A percentile compares a stretch with the other conserved stretches of the same genome.
Conservation (phyloP, 495 filamentous ascomycete genomes). For the Letharia columbiana region DNA sequence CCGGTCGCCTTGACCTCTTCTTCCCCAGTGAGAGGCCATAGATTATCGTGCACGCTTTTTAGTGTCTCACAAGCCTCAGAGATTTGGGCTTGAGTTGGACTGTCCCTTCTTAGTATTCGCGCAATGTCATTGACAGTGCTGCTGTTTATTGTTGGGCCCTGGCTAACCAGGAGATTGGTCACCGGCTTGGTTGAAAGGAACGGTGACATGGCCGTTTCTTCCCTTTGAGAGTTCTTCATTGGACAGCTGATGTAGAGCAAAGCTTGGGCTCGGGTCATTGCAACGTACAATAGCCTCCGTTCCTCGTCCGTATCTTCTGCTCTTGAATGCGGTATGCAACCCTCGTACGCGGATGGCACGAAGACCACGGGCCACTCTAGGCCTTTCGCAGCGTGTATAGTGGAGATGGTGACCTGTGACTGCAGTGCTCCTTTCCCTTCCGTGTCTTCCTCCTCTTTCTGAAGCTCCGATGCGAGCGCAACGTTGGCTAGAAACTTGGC, state of each 20-base stretch:
- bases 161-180: slow-evolving; percentile 41
- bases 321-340: slow-evolving; percentile 89
- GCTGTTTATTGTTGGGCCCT: slow-evolving; percentile 50
- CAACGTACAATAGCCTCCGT: slow-evolving; percentile 84
- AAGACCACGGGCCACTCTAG: slow-evolving; percentile 98
- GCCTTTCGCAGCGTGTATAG: slow-evolving; percentile 94
- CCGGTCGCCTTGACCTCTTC: slow-evolving; percentile 36
- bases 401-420: slow-evolving; percentile 81
- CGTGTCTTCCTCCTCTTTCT: slow-evolving; percentile 47
- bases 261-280: slow-evolving; percentile 91
- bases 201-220: slow-evolving; percentile 53
- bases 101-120: slow-evolving; percentile 51
- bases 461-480: slow-evolving; percentile 69
- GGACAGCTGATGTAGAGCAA: slow-evolving; percentile 89
- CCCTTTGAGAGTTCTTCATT: slow-evolving; percentile 50
- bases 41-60: slow-evolving; percentile 49
- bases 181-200: slow-evolving; percentile 50
- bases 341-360: slow-evolving; percentile 82
- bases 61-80: slow-evolving; percentile 35
- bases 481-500: slow-evolving; percentile 85
- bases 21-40: slow-evolving; percentile 53
- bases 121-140: slow-evolving; percentile 51
- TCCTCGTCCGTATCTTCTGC: slow-evolving; percentile 89
- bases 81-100: slow-evolving; percentile 44
- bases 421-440: slow-evolving; percentile 23